phyloP scores from a whole-genome alignment of 257 asterid genomes.

The Solanum paucissectum region DNA sequence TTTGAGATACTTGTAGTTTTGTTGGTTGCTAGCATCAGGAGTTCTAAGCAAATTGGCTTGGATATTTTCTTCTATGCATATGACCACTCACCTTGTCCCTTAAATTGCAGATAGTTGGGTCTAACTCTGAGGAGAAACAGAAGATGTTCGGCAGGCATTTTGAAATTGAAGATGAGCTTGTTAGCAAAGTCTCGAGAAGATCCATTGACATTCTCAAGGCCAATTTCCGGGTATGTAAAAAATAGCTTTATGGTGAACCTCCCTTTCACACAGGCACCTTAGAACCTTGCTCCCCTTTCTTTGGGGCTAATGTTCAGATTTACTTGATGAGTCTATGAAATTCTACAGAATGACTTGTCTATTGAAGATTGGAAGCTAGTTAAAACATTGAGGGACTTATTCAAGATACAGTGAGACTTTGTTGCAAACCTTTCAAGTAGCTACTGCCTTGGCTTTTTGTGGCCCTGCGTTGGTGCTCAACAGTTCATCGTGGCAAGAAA shows the following conservation, averaged over 20 bases:
- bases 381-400: conserved; percentile 49
- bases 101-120: conserved; percentile 57
- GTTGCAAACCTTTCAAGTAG: background rate
- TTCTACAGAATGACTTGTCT: conserved; percentile 60
- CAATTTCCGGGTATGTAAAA: conserved; percentile 55
- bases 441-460: background rate
- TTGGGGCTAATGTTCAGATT: background rate
- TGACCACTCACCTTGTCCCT: background rate
- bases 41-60: conserved; percentile 14
- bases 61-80: background rate
- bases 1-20: background rate
- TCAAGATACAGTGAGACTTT: conserved; percentile 48
- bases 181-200: conserved; percentile 75
- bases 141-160: conserved; percentile 95
- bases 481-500: background rate
- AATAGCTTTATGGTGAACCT: background rate
- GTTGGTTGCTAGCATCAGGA: background rate
- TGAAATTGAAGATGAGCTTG: conserved; percentile 85
- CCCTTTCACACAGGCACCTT: background rate
- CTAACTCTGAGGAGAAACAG: conserved; percentile 77
- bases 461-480: background rate
- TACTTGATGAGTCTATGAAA: background rate
- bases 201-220: conserved; percentile 82
- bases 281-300: background rate
- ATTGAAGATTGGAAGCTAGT: conserved; percentile 60